These are phyloP conservation scores for Fusarium dimerum DNA, from an alignment of 2,329 filamentous ascomycete species.

Conservation along the genomic window DNA sequence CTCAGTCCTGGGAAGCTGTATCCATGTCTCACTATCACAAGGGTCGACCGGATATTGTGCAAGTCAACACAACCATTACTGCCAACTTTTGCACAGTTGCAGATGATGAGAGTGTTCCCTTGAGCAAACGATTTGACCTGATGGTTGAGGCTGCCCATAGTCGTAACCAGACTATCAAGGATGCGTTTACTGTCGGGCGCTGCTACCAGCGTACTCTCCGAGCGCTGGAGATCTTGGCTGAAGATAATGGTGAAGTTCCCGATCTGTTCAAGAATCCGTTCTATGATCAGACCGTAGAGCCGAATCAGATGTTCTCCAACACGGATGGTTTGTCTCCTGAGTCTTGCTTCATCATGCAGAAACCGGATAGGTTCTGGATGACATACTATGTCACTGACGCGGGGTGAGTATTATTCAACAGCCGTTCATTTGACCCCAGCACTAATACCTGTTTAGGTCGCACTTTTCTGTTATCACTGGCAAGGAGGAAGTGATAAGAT, in stretches of 20 bases:
- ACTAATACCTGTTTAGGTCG: conserved; percentile 4
- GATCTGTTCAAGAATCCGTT: conserved; percentile 11
- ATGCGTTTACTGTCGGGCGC: conserved; percentile 8
- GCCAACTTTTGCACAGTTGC: conserved; percentile 9
- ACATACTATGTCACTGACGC: conserved; percentile 15
- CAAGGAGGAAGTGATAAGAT: conserved; percentile 7
- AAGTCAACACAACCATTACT: conserved; percentile 9
- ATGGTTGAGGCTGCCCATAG: conserved; percentile 12
- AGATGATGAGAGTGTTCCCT: conserved; percentile 8
- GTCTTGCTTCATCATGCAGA: conserved; percentile 19
- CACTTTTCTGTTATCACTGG: conserved; percentile 13
- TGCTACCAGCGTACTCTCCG: conserved; percentile 13
- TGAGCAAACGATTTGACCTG: conserved; percentile 1
- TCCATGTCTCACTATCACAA: conserved; percentile 20
- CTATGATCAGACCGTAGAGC: conserved; percentile 13
- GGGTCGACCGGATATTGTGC: conserved; percentile 15
- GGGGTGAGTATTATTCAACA: conserved; percentile 2
- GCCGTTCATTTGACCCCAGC: neutral
- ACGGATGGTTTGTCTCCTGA: conserved; percentile 15
- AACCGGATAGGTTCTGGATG: conserved; percentile 14
- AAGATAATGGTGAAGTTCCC: conserved; percentile 5
- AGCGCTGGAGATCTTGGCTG: conserved; percentile 9
- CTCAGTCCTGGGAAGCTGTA: conserved; percentile 12
- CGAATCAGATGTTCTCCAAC: conserved; percentile 14
- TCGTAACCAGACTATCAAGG: conserved; percentile 13